Conservation (phyloP, 306 rosid species). For the Inga oerstediana region DNA sequence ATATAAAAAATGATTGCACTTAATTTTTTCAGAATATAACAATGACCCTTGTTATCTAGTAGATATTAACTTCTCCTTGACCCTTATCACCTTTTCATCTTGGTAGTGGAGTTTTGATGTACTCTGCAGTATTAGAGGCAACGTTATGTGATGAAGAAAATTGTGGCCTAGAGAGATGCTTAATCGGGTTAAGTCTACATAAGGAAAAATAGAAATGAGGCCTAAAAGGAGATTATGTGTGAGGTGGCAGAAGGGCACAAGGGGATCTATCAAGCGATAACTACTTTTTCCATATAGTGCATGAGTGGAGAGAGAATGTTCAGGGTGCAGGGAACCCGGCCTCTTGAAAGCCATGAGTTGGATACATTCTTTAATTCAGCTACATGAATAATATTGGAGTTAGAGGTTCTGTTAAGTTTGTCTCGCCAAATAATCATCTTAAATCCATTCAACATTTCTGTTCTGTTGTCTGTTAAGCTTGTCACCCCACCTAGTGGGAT, state of each 20-base stretch:
- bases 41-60: not conserved
- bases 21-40: conserved; percentile 29
- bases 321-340: not conserved
- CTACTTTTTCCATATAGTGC: not conserved
- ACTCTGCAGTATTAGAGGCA: not conserved
- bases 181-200: not conserved
- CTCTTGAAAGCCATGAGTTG: not conserved
- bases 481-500: not conserved
- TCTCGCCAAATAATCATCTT: conserved; percentile 10
- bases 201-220: not conserved
- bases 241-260: not conserved
- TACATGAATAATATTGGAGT: not conserved
- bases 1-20: not conserved
- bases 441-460: conserved; percentile 14
- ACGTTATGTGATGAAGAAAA: not conserved
- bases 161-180: not conserved
- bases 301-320: not conserved
- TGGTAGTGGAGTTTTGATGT: not conserved
- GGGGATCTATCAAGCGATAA: not conserved
- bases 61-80: not conserved
- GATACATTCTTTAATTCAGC: not conserved
- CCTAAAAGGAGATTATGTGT: not conserved
- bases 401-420: not conserved
- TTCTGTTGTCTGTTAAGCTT: not conserved
- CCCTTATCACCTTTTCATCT: not conserved